These are phyloP conservation scores for Syncephalastrum sp. DNA, from an alignment of 371 early-diverging fungal species.

Conservation along the genomic window DNA sequence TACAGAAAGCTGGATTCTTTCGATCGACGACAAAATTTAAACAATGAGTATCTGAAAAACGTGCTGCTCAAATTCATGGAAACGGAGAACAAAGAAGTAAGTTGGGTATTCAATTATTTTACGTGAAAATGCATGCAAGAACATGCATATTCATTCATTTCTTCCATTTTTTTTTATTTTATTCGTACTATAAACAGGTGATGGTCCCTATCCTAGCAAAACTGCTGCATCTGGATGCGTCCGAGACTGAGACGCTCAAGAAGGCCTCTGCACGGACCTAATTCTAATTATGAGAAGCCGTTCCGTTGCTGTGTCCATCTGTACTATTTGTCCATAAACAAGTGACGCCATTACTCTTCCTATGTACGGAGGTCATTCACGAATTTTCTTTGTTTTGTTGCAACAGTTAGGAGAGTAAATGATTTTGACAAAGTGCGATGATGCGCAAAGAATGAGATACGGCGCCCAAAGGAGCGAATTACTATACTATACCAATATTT, in stretches of 20 bases:
- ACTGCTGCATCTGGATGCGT: slow-evolving; percentile 36
- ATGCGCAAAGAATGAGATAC: too few species aligned
- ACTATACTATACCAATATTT: too few species aligned
- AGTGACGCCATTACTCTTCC: too few species aligned
- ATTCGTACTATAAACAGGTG: slow-evolving; percentile 13
- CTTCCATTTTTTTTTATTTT: background rate
- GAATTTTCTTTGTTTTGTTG: too few species aligned
- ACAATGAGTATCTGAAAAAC: slow-evolving; percentile 64
- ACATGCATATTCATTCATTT: background rate
- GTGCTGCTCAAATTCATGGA: slow-evolving; percentile 60
- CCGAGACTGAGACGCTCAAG: slow-evolving; percentile 35
- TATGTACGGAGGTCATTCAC: too few species aligned
- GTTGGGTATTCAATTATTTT: background rate
- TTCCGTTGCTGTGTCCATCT: too few species aligned
- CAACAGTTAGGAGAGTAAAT: too few species aligned
- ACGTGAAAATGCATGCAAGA: background rate
- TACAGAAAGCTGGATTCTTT: slow-evolving; percentile 56
- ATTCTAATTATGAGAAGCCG: too few species aligned
- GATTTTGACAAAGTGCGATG: too few species aligned
- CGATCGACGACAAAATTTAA: slow-evolving; percentile 63
- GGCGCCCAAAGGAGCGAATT: too few species aligned
- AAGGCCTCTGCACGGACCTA: too few species aligned
- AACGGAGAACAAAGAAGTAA: slow-evolving; percentile 55
- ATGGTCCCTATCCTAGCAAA: slow-evolving; percentile 49
- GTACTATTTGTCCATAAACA: too few species aligned